phyloP scores from a whole-genome alignment of 2,329 filamentous ascomycete species.

The Fusarium ambrosium region DNA sequence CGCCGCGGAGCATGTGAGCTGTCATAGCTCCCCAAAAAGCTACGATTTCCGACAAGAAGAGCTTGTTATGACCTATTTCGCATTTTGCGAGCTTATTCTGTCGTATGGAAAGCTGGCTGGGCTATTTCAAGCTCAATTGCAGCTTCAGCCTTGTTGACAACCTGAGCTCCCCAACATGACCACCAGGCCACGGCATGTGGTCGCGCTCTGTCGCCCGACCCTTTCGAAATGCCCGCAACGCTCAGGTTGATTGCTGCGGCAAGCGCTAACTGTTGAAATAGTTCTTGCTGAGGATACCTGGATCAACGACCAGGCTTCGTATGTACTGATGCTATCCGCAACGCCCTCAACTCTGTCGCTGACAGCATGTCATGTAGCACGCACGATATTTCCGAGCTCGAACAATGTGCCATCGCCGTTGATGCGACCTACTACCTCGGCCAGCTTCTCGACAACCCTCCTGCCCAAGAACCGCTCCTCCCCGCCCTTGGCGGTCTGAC shows the following conservation, averaged over 20 bases:
- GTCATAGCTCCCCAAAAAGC: slow-evolving; percentile 26
- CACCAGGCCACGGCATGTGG: slow-evolving; percentile 12
- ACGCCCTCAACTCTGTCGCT: slow-evolving; percentile 29
- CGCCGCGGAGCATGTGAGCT: slow-evolving; percentile 11
- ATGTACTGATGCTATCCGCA: slow-evolving; percentile 35
- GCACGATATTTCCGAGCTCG: slow-evolving; percentile 77
- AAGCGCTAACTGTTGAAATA: slow-evolving; percentile 43
- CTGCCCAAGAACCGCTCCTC: slow-evolving; percentile 87
- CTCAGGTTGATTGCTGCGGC: neutral
- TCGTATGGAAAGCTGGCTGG: slow-evolving; percentile 14
- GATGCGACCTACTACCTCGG: slow-evolving; percentile 92
- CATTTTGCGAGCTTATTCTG: slow-evolving; percentile 17
- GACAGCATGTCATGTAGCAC: slow-evolving; percentile 56
- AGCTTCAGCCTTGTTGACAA: slow-evolving; percentile 25
- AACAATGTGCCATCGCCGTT: slow-evolving; percentile 82
- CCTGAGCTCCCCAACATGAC: slow-evolving; percentile 15
- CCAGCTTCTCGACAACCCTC: slow-evolving; percentile 77
- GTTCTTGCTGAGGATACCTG: slow-evolving; percentile 57
- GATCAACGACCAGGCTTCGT: slow-evolving; percentile 57
- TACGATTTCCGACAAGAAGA: slow-evolving; percentile 9
- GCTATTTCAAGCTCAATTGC: slow-evolving; percentile 39
- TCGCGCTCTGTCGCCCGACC: slow-evolving; percentile 12
- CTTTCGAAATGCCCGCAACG: slow-evolving; percentile 12
- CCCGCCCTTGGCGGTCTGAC: slow-evolving; percentile 91
- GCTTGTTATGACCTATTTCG: slow-evolving; percentile 18